Percentiles rank a stretch among this genome's conserved stretches.
Evolutionary conservation across 768 basidiomycete genomes (phyloP).

Genomic region (Leccinum aurantiacum): DNA sequence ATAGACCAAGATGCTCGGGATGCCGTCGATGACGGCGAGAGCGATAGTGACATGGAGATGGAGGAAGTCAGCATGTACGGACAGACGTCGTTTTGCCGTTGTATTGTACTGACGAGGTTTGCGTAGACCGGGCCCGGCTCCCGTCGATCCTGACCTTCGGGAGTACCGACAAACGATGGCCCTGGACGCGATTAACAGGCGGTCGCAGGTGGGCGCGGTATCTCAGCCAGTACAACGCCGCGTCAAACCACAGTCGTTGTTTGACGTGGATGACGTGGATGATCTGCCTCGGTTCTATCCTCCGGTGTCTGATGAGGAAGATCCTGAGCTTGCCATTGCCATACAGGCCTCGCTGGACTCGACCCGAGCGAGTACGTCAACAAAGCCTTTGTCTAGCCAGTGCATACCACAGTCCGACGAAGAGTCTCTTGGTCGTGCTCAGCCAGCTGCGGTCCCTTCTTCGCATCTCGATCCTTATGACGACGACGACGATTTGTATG

Average conservation of each 20-base stretch:
- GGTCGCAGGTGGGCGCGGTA: slow-evolving; percentile 38
- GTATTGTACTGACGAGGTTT: slow-evolving; percentile 14
- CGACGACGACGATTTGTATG: slow-evolving; percentile 50
- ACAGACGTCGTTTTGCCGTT: background rate
- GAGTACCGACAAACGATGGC: slow-evolving; percentile 63
- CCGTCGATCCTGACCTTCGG: slow-evolving; percentile 60
- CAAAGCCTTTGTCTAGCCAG: slow-evolving; percentile 8
- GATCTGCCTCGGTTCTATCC: slow-evolving; percentile 22
- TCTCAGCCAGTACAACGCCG: slow-evolving; percentile 36
- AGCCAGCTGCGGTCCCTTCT: background rate
- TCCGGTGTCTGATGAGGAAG: slow-evolving; percentile 44
- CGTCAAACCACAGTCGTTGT: slow-evolving; percentile 45
- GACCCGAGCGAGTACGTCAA: background rate
- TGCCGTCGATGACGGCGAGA: slow-evolving; percentile 37
- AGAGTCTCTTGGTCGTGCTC: background rate
- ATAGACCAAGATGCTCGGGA: slow-evolving; percentile 64
- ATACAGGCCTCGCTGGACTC: slow-evolving; percentile 60
- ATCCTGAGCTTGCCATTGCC: slow-evolving; percentile 57
- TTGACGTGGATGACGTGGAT: slow-evolving; percentile 54
- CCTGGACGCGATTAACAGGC: slow-evolving; percentile 54
- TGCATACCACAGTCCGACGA: slow-evolving; percentile 5
- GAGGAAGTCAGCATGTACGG: slow-evolving; percentile 78
- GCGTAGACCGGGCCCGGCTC: slow-evolving; percentile 31
- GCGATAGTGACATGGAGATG: slow-evolving; percentile 68
- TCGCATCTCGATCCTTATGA: slow-evolving; percentile 13